Percentiles rank a stretch among this genome's conserved stretches.
Evolutionary conservation across 345 rosid genomes (phyloP).

Genomic region (Populus tremula): DNA sequence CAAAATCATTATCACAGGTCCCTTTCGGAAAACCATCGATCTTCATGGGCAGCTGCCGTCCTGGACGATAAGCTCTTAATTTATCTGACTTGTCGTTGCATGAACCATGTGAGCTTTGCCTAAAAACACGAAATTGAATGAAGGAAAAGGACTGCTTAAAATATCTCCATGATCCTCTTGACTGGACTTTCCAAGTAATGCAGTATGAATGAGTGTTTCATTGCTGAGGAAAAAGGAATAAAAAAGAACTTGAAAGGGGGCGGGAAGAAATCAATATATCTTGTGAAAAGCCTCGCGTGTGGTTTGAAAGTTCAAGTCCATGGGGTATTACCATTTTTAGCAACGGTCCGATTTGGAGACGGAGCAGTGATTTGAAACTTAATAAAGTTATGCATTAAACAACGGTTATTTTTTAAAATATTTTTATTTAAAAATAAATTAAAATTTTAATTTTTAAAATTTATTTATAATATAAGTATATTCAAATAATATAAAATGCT

Average conservation of each 20-base stretch:
- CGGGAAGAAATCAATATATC: neutral
- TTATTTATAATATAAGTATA: no score
- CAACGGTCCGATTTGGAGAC: neutral
- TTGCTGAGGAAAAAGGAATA: neutral
- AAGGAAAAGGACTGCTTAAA: neutral
- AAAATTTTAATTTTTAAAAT: no score
- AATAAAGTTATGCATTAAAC: no score
- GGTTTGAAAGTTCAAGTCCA: neutral
- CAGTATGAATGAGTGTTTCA: neutral
- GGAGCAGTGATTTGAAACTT: neutral
- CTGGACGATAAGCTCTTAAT: neutral
- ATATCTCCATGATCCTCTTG: neutral
- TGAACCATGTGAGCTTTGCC: neutral
- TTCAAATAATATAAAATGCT: no score
- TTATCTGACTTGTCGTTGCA: neutral
- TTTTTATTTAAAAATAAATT: no score
- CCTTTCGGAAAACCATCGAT: neutral
- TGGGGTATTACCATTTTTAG: neutral
- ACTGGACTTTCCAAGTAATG: neutral
- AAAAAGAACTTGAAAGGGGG: neutral
- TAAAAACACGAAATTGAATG: neutral
- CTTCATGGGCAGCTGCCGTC: neutral
- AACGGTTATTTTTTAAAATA: no score
- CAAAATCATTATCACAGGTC: neutral
- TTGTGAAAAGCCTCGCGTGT: neutral